Conservation (phyloP, 768 basidiomycete genomes). For the Pulveroboletus sp. region DNA sequence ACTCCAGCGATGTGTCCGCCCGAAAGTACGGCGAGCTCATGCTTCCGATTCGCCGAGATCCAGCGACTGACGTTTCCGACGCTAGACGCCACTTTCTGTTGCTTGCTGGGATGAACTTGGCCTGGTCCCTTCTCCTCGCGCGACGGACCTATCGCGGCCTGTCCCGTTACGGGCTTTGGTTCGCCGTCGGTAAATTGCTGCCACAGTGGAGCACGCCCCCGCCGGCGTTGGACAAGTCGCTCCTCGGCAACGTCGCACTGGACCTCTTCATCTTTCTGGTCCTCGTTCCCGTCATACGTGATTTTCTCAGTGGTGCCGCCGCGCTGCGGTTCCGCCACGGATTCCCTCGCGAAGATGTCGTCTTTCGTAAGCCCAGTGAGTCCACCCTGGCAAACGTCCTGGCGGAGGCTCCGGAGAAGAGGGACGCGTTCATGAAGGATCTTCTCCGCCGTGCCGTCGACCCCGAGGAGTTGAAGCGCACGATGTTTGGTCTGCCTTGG, state of each 20-base stretch:
- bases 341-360: slow-evolving; percentile 25
- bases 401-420: slow-evolving; percentile 24
- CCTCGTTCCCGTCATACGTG: slow-evolving; percentile 23
- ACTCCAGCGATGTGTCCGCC: slow-evolving; percentile 14
- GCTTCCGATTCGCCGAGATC: not conserved
- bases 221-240: slow-evolving; percentile 12
- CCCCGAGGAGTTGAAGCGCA: slow-evolving; percentile 27
- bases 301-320: slow-evolving; percentile 18
- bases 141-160: slow-evolving; percentile 23
- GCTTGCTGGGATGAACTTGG: slow-evolving; percentile 23
- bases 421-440: slow-evolving; percentile 22
- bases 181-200: slow-evolving; percentile 18
- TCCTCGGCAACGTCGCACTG: slow-evolving; percentile 24
- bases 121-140: slow-evolving; percentile 23
- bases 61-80: slow-evolving; percentile 9
- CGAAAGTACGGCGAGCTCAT: slow-evolving; percentile 22
- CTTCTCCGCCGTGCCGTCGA: slow-evolving; percentile 27
- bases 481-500: slow-evolving; percentile 28
- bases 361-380: slow-evolving; percentile 30
- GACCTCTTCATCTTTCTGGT: slow-evolving; percentile 27
- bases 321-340: slow-evolving; percentile 26
- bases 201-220: slow-evolving; percentile 11
- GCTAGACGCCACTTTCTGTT: slow-evolving; percentile 26
- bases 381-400: slow-evolving; percentile 25
- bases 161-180: slow-evolving; percentile 29